These are phyloP conservation scores for Phytophthora vignae DNA, from an alignment of 352 stramenopile species.

Conservation along the genomic window DNA sequence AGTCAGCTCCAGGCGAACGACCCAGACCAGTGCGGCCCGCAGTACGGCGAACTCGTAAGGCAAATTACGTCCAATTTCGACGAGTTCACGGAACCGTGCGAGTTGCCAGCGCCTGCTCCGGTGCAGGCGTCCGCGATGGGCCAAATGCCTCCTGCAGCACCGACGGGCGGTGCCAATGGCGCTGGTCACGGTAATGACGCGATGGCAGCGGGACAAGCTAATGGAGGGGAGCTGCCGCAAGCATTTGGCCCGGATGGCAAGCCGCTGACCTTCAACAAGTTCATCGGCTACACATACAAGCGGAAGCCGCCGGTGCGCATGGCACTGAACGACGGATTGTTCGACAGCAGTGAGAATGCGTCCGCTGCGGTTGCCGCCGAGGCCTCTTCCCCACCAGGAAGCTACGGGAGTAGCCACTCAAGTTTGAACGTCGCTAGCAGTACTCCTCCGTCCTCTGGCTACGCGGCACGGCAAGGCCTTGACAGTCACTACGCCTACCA, in stretches of 20 bases:
- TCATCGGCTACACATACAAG: slow-evolving; percentile 93
- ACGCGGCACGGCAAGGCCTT: slow-evolving; percentile 10
- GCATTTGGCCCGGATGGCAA: slow-evolving; percentile 77
- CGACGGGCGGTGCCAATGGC: slow-evolving; percentile 16
- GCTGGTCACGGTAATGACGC: background rate
- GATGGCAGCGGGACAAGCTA: slow-evolving; percentile 5
- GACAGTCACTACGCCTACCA: slow-evolving; percentile 22
- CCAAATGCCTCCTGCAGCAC: slow-evolving; percentile 24
- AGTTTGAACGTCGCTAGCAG: background rate
- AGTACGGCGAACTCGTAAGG: slow-evolving; percentile 91
- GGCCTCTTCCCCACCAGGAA: slow-evolving; percentile 9
- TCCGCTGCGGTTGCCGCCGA: background rate
- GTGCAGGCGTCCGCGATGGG: slow-evolving; percentile 37
- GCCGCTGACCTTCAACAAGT: slow-evolving; percentile 91
- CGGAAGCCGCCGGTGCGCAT: slow-evolving; percentile 87
- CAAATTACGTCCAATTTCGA: slow-evolving; percentile 98
- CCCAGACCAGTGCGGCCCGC: slow-evolving; percentile 51
- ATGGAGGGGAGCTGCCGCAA: slow-evolving; percentile 39
- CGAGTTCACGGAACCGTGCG: slow-evolving; percentile 93
- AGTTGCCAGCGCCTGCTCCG: slow-evolving; percentile 43
- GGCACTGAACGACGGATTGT: slow-evolving; percentile 78
- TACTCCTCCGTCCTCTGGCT: background rate
- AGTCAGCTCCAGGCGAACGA: slow-evolving; percentile 90
- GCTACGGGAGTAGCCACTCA: slow-evolving; percentile 4
- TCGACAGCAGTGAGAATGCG: slow-evolving; percentile 41